These are phyloP conservation scores for Solanum lignicaule DNA, from an alignment of 257 asterid genomes.

Conservation along the genomic window DNA sequence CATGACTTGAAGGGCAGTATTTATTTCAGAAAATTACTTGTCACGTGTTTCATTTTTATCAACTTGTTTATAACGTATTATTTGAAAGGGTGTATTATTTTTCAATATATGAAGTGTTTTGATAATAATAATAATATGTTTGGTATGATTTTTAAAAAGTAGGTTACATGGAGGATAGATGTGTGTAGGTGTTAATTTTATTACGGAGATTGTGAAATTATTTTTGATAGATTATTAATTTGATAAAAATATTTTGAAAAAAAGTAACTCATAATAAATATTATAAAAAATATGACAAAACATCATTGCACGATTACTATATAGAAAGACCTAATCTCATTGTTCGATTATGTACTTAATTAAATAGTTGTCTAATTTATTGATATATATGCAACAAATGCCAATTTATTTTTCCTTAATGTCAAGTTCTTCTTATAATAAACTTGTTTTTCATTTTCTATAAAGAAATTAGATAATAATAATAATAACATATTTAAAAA, in stretches of 20 bases:
- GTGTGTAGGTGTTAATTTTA: too few relatives aligned
- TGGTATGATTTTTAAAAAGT: neutral
- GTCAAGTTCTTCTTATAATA: neutral
- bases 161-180: neutral
- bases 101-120: neutral
- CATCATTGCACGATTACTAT: neutral
- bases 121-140: too few relatives aligned
- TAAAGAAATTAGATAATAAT: too few relatives aligned
- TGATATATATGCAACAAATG: neutral
- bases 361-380: neutral
- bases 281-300: neutral
- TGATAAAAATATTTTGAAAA: too few relatives aligned
- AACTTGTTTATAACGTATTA: neutral
- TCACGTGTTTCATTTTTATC: neutral
- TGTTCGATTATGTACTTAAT: neutral
- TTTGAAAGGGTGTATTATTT: neutral
- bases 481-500: too few relatives aligned
- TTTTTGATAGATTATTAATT: too few relatives aligned
- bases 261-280: too few relatives aligned
- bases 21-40: neutral
- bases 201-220: too few relatives aligned
- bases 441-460: neutral
- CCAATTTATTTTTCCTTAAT: neutral
- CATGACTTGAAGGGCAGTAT: neutral
- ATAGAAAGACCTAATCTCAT: too few relatives aligned